phyloP scores from a whole-genome alignment of 768 basidiomycete genomes.

The Termitomyces titanicus region DNA sequence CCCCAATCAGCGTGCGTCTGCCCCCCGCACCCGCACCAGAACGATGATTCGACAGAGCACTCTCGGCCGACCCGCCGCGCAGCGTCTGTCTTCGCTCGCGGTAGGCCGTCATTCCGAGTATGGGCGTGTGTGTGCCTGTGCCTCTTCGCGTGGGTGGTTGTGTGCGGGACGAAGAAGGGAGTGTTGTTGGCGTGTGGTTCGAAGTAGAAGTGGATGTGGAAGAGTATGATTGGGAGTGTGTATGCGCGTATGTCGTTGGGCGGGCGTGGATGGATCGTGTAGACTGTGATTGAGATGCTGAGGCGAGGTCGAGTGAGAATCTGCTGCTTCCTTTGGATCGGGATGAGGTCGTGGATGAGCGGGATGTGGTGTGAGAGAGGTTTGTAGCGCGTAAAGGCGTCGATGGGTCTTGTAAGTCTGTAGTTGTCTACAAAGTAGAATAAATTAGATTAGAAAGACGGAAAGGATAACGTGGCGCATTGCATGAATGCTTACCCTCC shows the following conservation, averaged over 20 bases:
- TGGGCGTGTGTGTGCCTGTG: conserved; percentile 6
- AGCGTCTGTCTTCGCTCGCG: conserved; percentile 51
- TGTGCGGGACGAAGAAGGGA: background rate
- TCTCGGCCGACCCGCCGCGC: conserved; percentile 71
- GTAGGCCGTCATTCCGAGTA: conserved; percentile 19
- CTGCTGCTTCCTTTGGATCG: background rate
- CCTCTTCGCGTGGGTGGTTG: background rate
- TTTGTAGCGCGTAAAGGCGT: background rate
- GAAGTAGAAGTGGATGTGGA: background rate
- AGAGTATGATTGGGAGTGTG: background rate
- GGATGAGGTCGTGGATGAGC: conserved; percentile 2
- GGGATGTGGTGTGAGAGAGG: conserved; percentile 6
- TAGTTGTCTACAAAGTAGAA: background rate
- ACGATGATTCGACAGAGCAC: conserved; percentile 34
- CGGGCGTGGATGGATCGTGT: background rate
- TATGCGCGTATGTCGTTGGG: background rate
- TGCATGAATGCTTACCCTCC: conserved; percentile 20
- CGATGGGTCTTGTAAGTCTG: background rate
- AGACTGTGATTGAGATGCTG: too few species aligned
- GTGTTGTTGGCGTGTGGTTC: background rate
- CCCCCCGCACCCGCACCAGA: conserved; percentile 15
- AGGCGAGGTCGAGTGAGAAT: conserved; percentile 42
- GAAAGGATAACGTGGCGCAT: background rate
- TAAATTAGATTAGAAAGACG: background rate
- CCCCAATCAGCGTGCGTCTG: conserved; percentile 58